phyloP scores from a whole-genome alignment of 2,329 filamentous ascomycete species.

The Phyllosticta paracitricarpa region DNA sequence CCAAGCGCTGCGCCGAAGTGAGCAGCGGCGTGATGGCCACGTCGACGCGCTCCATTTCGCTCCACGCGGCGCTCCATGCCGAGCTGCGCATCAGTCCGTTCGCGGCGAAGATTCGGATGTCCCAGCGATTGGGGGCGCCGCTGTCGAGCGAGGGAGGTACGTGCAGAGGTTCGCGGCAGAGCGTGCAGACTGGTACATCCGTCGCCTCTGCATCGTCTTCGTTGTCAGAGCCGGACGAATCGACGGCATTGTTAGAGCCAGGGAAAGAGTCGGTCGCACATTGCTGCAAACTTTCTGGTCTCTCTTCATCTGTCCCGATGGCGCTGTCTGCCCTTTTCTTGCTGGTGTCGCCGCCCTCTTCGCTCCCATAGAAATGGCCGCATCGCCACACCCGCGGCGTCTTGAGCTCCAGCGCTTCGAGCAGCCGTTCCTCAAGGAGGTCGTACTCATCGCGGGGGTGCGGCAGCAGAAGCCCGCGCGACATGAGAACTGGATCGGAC shows the following conservation, averaged over 20 bases:
- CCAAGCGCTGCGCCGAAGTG: constrained; percentile 46
- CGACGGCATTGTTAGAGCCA: neutral
- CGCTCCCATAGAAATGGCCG: constrained; percentile 62
- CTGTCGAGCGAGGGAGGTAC: neutral
- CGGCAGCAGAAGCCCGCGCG: constrained; percentile 63
- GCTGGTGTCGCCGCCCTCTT: constrained; percentile 30
- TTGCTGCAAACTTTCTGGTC: neutral
- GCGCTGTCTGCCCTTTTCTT: constrained; percentile 21
- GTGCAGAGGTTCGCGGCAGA: neutral
- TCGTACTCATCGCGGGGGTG: constrained; percentile 76
- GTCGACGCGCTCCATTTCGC: constrained; percentile 97
- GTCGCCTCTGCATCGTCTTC: constrained; percentile 12
- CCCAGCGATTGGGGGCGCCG: constrained; percentile 47
- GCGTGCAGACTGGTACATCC: neutral
- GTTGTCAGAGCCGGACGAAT: constrained; percentile 12
- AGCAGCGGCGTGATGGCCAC: constrained; percentile 77
- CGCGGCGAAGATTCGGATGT: constrained; percentile 83
- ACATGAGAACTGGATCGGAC: constrained; percentile 57
- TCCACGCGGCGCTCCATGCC: constrained; percentile 90
- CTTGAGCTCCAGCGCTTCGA: constrained; percentile 65
- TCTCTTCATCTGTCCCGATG: neutral
- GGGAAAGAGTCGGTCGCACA: neutral
- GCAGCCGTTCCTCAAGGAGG: constrained; percentile 63
- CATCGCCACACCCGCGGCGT: constrained; percentile 62
- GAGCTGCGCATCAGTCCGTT: constrained; percentile 89